Percentiles rank a stretch among this genome's conserved stretches.
phyloP scores from a whole-genome alignment of 75 land plant genomes.

The Picea glauca region DNA sequence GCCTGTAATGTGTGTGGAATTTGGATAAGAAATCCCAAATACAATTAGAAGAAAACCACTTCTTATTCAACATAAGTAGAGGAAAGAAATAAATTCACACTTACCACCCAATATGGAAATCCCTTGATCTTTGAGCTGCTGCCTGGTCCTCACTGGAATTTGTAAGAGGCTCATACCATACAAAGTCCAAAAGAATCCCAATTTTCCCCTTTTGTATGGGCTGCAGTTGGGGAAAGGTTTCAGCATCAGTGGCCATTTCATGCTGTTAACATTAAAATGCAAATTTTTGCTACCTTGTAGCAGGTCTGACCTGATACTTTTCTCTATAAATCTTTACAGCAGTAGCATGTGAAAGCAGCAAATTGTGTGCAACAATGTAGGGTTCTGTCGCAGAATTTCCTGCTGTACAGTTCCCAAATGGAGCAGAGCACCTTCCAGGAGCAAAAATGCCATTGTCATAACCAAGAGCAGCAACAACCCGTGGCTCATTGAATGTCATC shows the following conservation, averaged over 20 bases:
- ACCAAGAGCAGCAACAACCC: slow-evolving; percentile 79
- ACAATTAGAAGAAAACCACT: not conserved
- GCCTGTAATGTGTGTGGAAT: not conserved
- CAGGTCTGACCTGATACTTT: slow-evolving; percentile 53
- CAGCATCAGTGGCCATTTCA: not conserved
- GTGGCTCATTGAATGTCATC: slow-evolving; percentile 83
- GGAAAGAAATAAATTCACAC: slow-evolving; percentile 1
- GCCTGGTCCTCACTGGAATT: slow-evolving; percentile 48
- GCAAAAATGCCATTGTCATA: slow-evolving; percentile 72
- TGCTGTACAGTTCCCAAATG: slow-evolving; percentile 58
- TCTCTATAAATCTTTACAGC: slow-evolving; percentile 67
- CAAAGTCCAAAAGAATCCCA: slow-evolving; percentile 74
- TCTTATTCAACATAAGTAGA: not conserved
- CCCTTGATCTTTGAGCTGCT: slow-evolving; percentile 76
- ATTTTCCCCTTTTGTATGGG: slow-evolving; percentile 64
- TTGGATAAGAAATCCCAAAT: not conserved
- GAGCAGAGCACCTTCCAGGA: slow-evolving; percentile 73
- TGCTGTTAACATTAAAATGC: not conserved
- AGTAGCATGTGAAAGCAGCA: slow-evolving; percentile 65
- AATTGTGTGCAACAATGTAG: slow-evolving; percentile 68
- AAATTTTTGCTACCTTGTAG: not conserved
- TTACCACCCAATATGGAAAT: slow-evolving; percentile 80
- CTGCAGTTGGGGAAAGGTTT: slow-evolving; percentile 21
- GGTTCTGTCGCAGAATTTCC: slow-evolving; percentile 85
- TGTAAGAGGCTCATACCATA: slow-evolving; percentile 82